Percentiles rank a stretch among this genome's conserved stretches.
Evolutionary conservation across 208 protist species (phyloP).

Genomic region (Leishmania tropica): DNA sequence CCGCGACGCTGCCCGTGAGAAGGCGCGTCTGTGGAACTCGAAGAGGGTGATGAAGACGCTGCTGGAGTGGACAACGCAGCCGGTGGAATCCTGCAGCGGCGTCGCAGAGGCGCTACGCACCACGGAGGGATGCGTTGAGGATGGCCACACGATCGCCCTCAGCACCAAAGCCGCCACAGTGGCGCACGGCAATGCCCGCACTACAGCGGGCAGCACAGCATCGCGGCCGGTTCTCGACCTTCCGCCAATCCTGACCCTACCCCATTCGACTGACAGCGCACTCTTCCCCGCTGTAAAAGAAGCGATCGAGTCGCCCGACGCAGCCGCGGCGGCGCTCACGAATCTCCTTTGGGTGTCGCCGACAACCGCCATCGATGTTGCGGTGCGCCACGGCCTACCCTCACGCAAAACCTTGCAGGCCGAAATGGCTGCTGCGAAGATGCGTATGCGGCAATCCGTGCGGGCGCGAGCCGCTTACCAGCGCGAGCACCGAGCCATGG

Average conservation of each 20-base stretch:
- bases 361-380: conserved; percentile 25
- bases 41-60: conserved; percentile 81
- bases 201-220: neutral
- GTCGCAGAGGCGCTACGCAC: neutral
- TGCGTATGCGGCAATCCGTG: conserved; percentile 42
- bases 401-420: conserved; percentile 13
- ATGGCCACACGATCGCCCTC: neutral
- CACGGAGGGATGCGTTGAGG: neutral
- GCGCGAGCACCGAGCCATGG: conserved; percentile 17
- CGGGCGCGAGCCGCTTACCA: conserved; percentile 41
- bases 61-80: conserved; percentile 63
- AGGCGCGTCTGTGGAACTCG: conserved; percentile 57
- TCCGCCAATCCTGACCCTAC: conserved; percentile 22
- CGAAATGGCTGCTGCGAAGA: conserved; percentile 34
- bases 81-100: neutral
- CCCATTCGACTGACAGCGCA: neutral
- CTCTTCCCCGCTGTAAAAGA: neutral
- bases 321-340: neutral
- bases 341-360: conserved; percentile 19
- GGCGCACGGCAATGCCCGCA: neutral
- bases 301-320: neutral
- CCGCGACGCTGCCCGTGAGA: conserved; percentile 41
- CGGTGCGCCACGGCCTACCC: conserved; percentile 21
- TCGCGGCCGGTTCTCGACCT: conserved; percentile 12
- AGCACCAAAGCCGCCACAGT: too few species aligned